Percentiles rank a stretch among this genome's conserved stretches.
phyloP scores from a whole-genome alignment of 257 asterid genomes.

The Echium plantagineum region DNA sequence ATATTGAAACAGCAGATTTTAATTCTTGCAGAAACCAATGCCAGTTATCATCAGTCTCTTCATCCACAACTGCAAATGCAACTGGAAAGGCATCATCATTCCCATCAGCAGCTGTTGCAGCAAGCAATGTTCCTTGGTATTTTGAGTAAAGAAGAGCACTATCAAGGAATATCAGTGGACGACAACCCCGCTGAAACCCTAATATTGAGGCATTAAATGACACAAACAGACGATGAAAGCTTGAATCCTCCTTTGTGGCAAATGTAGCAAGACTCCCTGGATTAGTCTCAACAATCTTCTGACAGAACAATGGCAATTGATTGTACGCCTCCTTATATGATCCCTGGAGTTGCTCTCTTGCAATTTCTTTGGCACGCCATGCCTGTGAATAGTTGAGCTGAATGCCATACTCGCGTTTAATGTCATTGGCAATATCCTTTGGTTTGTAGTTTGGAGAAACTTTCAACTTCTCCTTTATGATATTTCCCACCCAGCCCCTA shows the following conservation, averaged over 20 bases:
- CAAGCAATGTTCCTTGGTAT: slow-evolving; percentile 80
- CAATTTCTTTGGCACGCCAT: slow-evolving; percentile 98
- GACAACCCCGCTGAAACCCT: slow-evolving; percentile 81
- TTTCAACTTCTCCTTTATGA: slow-evolving; percentile 83
- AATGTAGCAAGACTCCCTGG: slow-evolving; percentile 82
- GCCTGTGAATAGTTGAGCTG: slow-evolving; percentile 95
- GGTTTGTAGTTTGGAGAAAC: slow-evolving; percentile 87
- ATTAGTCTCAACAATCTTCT: slow-evolving; percentile 83
- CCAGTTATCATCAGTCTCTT: slow-evolving; percentile 88
- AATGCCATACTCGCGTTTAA: slow-evolving; percentile 95
- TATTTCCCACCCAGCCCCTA: slow-evolving; percentile 95
- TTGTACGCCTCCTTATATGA: slow-evolving; percentile 89
- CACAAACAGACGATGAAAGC: slow-evolving; percentile 71
- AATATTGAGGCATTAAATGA: slow-evolving; percentile 81
- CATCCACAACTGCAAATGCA: slow-evolving; percentile 94
- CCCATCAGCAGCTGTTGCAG: slow-evolving; percentile 89
- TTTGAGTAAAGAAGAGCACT: slow-evolving; percentile 91
- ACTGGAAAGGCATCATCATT: slow-evolving; percentile 85
- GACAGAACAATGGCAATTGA: slow-evolving; percentile 74
- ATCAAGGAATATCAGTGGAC: slow-evolving; percentile 86
- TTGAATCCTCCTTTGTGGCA: slow-evolving; percentile 86
- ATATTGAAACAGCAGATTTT: slow-evolving; percentile 61
- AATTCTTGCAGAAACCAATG: slow-evolving; percentile 87
- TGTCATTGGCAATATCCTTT: slow-evolving; percentile 86
- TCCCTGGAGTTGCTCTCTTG: slow-evolving; percentile 98